These are phyloP conservation scores for Taiwanofungus camphoratus DNA, from an alignment of 1,284 basidiomycete species.

Conservation along the genomic window DNA sequence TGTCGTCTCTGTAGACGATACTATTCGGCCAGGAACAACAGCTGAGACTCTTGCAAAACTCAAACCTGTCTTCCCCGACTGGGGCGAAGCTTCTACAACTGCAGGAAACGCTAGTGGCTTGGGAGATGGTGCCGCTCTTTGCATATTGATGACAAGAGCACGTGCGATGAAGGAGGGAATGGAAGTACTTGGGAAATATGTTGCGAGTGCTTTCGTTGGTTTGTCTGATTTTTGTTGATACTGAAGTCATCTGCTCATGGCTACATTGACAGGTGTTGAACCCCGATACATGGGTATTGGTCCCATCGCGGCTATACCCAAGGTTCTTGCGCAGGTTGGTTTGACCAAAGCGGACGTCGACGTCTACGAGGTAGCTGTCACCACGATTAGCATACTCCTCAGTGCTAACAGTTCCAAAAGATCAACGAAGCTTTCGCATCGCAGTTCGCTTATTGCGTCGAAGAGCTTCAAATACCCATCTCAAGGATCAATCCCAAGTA, in stretches of 20 bases:
- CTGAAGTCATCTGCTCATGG: background rate
- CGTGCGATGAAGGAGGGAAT: conserved; percentile 82
- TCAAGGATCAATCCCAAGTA: conserved; percentile 87
- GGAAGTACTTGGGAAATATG: conserved; percentile 87
- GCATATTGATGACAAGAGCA: conserved; percentile 81
- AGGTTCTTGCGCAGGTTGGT: conserved; percentile 67
- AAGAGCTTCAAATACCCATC: conserved; percentile 73
- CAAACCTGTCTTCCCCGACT: conserved; percentile 74
- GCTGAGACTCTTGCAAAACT: conserved; percentile 59
- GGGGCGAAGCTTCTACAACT: conserved; percentile 73
- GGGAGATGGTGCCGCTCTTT: conserved; percentile 91
- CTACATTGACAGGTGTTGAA: conserved; percentile 55
- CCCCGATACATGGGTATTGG: conserved; percentile 85
- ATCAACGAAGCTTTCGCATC: conserved; percentile 84
- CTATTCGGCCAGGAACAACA: conserved; percentile 76
- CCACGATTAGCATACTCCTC: conserved; percentile 25
- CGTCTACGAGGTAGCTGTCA: conserved; percentile 67
- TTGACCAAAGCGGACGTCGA: conserved; percentile 82
- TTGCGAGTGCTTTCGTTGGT: conserved; percentile 79
- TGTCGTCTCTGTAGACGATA: conserved; percentile 68
- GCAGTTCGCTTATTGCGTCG: conserved; percentile 75
- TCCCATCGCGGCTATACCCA: conserved; percentile 82
- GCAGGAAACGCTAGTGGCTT: conserved; percentile 92
- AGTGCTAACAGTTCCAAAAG: no score
- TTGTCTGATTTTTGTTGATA: conserved; percentile 24